Evolutionary conservation across 164 flowering plant genomes (phyloP).

Genomic region (Nymphaea thermarum): DNA sequence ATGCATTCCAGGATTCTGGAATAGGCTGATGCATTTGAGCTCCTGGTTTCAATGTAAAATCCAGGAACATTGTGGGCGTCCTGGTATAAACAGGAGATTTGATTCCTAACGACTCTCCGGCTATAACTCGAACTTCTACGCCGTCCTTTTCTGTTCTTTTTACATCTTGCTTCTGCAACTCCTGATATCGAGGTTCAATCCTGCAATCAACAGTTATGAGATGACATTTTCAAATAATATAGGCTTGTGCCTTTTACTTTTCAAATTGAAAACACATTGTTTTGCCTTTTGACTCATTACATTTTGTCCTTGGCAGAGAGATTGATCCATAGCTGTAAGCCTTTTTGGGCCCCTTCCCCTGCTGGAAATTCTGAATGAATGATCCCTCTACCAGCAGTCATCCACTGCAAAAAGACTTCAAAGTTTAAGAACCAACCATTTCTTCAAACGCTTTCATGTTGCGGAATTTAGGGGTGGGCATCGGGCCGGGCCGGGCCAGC

Average conservation of each 20-base stretch:
- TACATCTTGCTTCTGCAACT: conserved; percentile 42
- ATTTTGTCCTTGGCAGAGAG: conserved; percentile 75
- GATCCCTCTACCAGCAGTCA: conserved; percentile 95
- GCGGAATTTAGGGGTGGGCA: too few relatives aligned
- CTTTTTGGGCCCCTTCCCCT: conserved; percentile 50
- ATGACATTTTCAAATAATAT: too few relatives aligned
- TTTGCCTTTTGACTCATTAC: conserved; percentile 21
- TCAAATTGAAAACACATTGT: too few relatives aligned
- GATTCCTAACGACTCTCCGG: conserved; percentile 83
- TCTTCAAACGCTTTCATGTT: too few relatives aligned
- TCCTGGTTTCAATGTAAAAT: conserved; percentile 55
- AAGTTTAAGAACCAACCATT: not conserved
- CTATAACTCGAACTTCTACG: conserved; percentile 62
- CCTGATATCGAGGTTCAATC: conserved; percentile 81
- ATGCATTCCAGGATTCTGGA: conserved; percentile 68
- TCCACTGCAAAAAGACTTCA: conserved; percentile 42
- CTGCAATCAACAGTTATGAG: conserved; percentile 18
- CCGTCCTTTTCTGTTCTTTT: conserved; percentile 49
- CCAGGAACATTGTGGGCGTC: conserved; percentile 84
- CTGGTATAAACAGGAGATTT: conserved; percentile 71
- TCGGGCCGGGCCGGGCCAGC: too few relatives aligned
- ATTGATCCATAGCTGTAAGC: conserved; percentile 87
- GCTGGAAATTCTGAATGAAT: conserved; percentile 93
- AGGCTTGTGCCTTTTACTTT: too few relatives aligned
- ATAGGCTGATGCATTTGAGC: conserved; percentile 47